These are phyloP conservation scores for Aureobasidium namibiae DNA, from an alignment of 2,329 filamentous ascomycete species.

Conservation along the genomic window DNA sequence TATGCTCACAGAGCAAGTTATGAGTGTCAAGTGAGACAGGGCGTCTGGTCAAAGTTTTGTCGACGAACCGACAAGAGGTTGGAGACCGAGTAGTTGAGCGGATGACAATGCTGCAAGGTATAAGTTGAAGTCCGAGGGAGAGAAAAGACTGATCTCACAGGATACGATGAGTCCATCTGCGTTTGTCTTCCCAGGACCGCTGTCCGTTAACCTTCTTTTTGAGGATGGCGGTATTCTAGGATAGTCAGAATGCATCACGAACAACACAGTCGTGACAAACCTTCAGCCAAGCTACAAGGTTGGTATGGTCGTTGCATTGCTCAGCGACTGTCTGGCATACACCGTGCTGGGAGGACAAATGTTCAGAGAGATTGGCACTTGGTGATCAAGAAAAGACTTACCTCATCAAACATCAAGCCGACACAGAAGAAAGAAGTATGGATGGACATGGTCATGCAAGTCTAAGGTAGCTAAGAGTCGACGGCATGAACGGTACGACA, in stretches of 20 bases:
- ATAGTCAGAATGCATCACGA: not conserved
- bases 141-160: not conserved
- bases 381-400: not conserved
- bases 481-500: not conserved
- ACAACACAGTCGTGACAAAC: not conserved
- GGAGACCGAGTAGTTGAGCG: not conserved
- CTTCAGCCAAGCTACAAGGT: not conserved
- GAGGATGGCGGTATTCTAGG: not conserved
- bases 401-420: slow-evolving; percentile 5
- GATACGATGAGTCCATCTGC: not conserved
- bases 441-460: not conserved
- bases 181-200: not conserved
- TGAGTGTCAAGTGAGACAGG: not conserved
- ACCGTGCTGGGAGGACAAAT: not conserved
- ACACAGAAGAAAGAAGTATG: slow-evolving; percentile 5
- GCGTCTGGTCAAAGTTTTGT: not conserved
- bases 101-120: not conserved
- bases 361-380: not conserved
- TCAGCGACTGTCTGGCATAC: not conserved
- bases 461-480: not conserved
- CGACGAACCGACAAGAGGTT: not conserved
- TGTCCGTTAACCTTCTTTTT: not conserved
- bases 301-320: not conserved
- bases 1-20: not conserved
- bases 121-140: not conserved